Evolutionary conservation across 768 basidiomycete species (phyloP).

Genomic region (Rhodotorula paludigena): DNA sequence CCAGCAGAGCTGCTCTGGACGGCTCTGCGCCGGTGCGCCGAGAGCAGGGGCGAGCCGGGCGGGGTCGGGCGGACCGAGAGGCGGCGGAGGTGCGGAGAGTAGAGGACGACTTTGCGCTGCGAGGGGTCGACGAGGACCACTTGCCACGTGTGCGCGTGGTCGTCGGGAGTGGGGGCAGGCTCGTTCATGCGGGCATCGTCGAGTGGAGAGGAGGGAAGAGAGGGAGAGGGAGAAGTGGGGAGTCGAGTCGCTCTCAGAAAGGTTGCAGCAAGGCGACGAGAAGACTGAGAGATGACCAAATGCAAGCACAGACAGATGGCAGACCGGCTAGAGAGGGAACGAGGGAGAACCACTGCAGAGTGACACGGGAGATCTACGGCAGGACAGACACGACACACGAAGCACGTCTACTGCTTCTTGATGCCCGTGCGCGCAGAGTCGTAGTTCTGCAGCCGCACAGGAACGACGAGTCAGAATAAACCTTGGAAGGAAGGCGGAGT

Average conservation of each 20-base stretch:
- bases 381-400: neutral
- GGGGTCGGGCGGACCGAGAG: neutral
- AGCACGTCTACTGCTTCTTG: conserved; percentile 14
- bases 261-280: no score
- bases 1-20: no score
- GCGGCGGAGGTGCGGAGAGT: neutral
- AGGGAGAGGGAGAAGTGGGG: no score
- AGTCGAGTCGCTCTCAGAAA: no score
- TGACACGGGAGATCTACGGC: neutral
- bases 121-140: conserved; percentile 12
- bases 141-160: conserved; percentile 13
- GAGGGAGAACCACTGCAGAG: neutral
- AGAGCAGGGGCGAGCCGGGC: neutral
- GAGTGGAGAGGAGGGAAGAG: neutral
- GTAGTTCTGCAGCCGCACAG: conserved; percentile 18
- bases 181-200: neutral
- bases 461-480: neutral
- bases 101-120: conserved; percentile 24
- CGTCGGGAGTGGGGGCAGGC: neutral
- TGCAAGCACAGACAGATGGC: no score
- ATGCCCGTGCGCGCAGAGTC: conserved; percentile 31
- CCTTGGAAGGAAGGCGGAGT: neutral
- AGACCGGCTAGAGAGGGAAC: no score
- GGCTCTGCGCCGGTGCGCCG: no score
- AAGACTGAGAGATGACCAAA: no score